Conservation (phyloP, 2,329 filamentous ascomycete species). For the Aspergillus sp. region DNA sequence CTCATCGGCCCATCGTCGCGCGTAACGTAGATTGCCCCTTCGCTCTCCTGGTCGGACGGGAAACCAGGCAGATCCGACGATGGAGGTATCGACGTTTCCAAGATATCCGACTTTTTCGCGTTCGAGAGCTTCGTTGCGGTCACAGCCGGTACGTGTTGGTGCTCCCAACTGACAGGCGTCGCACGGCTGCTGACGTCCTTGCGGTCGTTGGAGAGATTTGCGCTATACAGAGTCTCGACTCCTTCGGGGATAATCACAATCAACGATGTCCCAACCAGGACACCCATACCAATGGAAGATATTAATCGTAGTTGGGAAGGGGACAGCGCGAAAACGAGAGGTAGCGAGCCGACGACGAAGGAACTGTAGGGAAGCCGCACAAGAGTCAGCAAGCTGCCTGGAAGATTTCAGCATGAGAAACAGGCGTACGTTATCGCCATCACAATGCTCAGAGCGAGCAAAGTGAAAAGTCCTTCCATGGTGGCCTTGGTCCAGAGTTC, state of each 20-base stretch:
- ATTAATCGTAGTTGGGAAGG: slow-evolving; percentile 79
- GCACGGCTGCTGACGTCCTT: slow-evolving; percentile 24
- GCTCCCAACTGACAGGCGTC: slow-evolving; percentile 20
- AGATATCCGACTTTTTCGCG: slow-evolving; percentile 1
- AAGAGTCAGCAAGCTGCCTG: slow-evolving; percentile 9
- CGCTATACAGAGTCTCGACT: slow-evolving; percentile 74
- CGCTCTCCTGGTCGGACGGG: slow-evolving; percentile 1
- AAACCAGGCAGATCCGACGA: slow-evolving; percentile 1
- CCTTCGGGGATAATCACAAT: slow-evolving; percentile 98
- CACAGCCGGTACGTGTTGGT: slow-evolving; percentile 13
- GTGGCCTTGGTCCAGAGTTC: slow-evolving; percentile 24
- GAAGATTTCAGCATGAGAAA: slow-evolving; percentile 1
- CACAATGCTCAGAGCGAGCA: slow-evolving; percentile 55
- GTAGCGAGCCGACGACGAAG: slow-evolving; percentile 83
- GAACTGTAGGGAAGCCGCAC: slow-evolving; percentile 51
- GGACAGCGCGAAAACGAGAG: slow-evolving; percentile 78
- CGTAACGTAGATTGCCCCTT: slow-evolving; percentile 13
- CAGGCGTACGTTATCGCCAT: slow-evolving; percentile 51
- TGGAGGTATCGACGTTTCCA: slow-evolving; percentile 1
- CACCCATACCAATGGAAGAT: slow-evolving; percentile 84
- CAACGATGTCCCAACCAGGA: slow-evolving; percentile 86
- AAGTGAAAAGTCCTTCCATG: slow-evolving; percentile 55
- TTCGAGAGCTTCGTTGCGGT: slow-evolving; percentile 4
- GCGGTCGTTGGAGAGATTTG: slow-evolving; percentile 25
- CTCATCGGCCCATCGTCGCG: slow-evolving; percentile 10